Conservation (phyloP, 805 yeast species). For the Cyberlindnera amylophila region DNA sequence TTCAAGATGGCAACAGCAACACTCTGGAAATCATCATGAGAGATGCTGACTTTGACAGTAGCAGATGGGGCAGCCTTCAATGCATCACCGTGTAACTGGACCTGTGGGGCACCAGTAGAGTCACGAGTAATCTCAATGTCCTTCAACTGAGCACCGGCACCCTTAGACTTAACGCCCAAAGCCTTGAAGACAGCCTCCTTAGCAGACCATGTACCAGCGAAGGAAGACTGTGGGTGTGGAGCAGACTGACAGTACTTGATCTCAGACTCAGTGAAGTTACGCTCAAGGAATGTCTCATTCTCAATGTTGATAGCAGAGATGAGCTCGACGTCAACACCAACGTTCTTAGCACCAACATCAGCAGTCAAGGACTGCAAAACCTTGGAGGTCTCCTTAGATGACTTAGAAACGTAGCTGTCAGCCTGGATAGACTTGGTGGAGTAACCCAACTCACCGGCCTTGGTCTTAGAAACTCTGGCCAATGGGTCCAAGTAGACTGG, state of each 20-base stretch:
- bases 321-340: conserved; percentile 97
- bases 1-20: conserved; percentile 85
- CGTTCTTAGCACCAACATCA: conserved; percentile 46
- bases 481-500: conserved; percentile 94
- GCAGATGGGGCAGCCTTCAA: conserved; percentile 67
- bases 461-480: conserved; percentile 46
- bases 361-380: conserved; percentile 56
- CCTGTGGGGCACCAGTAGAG: conserved; percentile 69
- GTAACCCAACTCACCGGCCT: conserved; percentile 44
- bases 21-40: conserved; percentile 96
- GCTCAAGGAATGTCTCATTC: conserved; percentile 86
- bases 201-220: conserved; percentile 98
- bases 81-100: conserved; percentile 74
- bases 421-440: conserved; percentile 48
- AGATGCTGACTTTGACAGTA: conserved; percentile 78
- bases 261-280: conserved; percentile 86
- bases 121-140: conserved; percentile 85
- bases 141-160: conserved; percentile 91
- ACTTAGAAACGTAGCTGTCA: conserved; percentile 39
- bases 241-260: conserved; percentile 72
- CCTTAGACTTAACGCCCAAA: conserved; percentile 80
- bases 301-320: conserved; percentile 74
- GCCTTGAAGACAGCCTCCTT: conserved; percentile 99
- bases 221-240: conserved; percentile 81
- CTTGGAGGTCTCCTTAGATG: conserved; percentile 58